Conservation (phyloP, 345 rosid species). For the Gossypium stocksii region DNA sequence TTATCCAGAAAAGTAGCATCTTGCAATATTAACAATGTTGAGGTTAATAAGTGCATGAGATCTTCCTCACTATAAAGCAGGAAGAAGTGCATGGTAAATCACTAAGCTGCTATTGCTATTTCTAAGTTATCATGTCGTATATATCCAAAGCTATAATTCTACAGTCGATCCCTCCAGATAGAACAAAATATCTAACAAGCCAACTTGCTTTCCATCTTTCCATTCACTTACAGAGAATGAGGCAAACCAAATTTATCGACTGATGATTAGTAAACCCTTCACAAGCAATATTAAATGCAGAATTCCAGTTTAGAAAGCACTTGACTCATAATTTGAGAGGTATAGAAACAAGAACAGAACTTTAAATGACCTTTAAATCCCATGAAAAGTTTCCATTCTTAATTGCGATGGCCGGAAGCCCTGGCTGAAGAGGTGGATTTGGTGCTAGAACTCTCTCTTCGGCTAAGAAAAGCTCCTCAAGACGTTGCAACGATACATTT, state of each 20-base stretch:
- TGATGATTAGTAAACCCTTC: not conserved
- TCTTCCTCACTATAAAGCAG: not conserved
- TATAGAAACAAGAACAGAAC: not conserved
- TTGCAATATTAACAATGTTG: not conserved
- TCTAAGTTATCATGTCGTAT: not conserved
- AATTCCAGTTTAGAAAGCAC: not conserved
- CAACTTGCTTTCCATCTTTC: not conserved
- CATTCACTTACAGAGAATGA: not conserved
- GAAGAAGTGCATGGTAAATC: not conserved
- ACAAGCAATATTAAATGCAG: not conserved
- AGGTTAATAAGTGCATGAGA: not conserved
- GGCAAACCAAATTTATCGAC: not conserved
- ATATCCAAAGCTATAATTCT: not conserved
- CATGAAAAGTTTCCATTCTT: constrained; percentile 81
- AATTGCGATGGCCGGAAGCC: constrained; percentile 70
- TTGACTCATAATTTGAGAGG: not conserved
- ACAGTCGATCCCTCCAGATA: not conserved
- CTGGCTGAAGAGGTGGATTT: constrained; percentile 76
- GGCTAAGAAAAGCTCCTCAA: constrained; percentile 75
- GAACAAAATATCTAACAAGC: not conserved
- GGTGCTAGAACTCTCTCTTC: constrained; percentile 76
- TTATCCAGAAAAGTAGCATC: not conserved
- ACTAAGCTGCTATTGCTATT: not conserved
- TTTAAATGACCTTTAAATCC: constrained; percentile 66
- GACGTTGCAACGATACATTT: constrained; percentile 78